Evolutionary conservation across 2,329 filamentous ascomycete genomes (phyloP), one percentile per base, ranked within the genome.

Genomic region (Epichloe uncinata): DNA sequence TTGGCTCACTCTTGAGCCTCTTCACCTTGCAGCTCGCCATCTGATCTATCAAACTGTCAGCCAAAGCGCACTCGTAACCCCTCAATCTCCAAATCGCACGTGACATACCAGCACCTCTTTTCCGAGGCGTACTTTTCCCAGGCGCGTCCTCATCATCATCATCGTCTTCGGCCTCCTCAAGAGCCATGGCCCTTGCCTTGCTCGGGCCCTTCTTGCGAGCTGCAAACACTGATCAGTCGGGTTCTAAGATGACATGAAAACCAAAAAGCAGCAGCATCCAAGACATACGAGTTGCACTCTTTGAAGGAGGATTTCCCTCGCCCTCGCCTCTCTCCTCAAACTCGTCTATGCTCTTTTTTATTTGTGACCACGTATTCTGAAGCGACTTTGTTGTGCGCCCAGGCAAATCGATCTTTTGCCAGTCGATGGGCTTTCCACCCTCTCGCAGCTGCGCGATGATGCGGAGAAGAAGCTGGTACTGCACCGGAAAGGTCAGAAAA

Each of bases 311-410:
- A 44, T 11, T 44, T 0, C 47, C 41, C 1, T 2, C 54, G 7
- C 41, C 15, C 45, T 49, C 13, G 11, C 44, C 45, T 2, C 60
- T 52, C 3, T 52, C 43, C 45, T 68, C 66, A 15, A 71, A 56
- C 0, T 68, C 67, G 0, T 59, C 56, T 9, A 69, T 61, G 3
- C 58, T 55, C 34, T 69, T 69, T 26, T 62, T 61, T 20, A 70
- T 60, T 11, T 58, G 61, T 1, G 61, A 62, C 68, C 67, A 71
- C 50, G 62, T 59, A 41, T 66, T 63, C 53, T 66, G 58, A 0
- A 71, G 53, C 2, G 65, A 66, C 52, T 70, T 71, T 20, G 56
- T 51, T 2, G 66, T 69, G 7, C 68, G 65, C 0, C 63, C 65
- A 0, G 64, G 62, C 59, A 71, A 67, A 22, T 57, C 55, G 26